These are phyloP conservation scores for Phytophthora sp. DNA, from an alignment of 352 stramenopile genomes.

Conservation along the genomic window DNA sequence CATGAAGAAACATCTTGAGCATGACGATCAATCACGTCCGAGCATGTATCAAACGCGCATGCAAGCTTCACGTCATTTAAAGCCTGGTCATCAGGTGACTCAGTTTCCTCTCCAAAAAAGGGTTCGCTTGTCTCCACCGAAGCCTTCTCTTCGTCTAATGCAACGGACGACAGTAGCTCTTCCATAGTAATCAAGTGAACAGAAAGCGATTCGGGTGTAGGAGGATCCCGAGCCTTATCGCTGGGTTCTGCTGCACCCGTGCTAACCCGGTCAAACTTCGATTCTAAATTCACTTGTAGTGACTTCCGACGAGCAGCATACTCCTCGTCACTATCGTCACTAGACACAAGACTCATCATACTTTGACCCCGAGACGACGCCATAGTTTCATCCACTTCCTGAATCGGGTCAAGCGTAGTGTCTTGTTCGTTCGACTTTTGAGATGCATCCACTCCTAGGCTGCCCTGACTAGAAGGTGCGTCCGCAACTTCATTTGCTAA, in stretches of 20 bases:
- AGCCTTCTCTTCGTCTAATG: conserved; percentile 30
- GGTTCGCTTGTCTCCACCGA: conserved; percentile 1
- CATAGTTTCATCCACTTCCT: conserved; percentile 67
- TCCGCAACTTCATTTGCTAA: conserved; percentile 35
- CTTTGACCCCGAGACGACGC: conserved; percentile 59
- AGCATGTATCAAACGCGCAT: conserved; percentile 45
- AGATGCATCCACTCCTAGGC: conserved; percentile 3
- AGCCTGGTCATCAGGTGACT: not conserved
- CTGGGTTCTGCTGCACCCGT: conserved; percentile 24
- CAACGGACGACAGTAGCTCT: conserved; percentile 40
- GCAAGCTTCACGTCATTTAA: conserved; percentile 41
- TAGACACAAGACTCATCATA: conserved; percentile 77
- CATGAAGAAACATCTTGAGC: conserved; percentile 56
- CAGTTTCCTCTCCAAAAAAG: conserved; percentile 34
- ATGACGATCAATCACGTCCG: conserved; percentile 51
- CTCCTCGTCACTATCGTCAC: conserved; percentile 64
- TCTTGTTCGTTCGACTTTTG: conserved; percentile 38
- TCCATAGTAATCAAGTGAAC: conserved; percentile 49
- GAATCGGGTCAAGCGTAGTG: conserved; percentile 62
- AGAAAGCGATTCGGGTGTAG: conserved; percentile 8
- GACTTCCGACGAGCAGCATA: conserved; percentile 56
- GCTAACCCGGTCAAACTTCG: conserved; percentile 74
- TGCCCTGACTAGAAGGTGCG: conserved; percentile 17
- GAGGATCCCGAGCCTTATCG: conserved; percentile 8
- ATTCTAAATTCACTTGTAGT: conserved; percentile 75